Base-by-base conservation (phyloP, 1,139 yeast species). In the Chernovozyma aurita region DNA sequence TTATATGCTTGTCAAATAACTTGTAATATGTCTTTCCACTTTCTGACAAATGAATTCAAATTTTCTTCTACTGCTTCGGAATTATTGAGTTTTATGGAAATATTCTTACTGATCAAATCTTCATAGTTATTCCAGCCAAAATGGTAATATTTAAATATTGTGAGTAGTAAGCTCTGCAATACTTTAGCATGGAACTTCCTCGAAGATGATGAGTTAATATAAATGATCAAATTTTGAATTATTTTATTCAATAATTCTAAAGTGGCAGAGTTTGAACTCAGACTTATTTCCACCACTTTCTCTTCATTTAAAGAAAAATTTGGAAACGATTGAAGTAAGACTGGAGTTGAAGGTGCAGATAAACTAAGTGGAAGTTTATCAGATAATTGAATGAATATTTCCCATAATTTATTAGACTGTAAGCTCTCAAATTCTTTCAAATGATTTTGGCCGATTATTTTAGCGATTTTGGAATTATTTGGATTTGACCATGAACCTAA, bases 281-380 rank as follows among this genome's bases (percentile, higher is more conserved):
- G 6, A 18, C 13, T 13, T 7, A 13, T 26, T 27, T 40, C 32
- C 12, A 33, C 21, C n/a, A 35, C 31, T 13, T 16, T 26, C 8
- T 26, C 28, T 25, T 18, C 7, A 41, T 36, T 4, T 39, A 15
- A 20, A 34, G 21, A 20, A 12, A 20, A 25, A 15, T 3, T 33
- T 18, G 36, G 21, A 21, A 34, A 34, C 17, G 37, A 34, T 20
- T 34, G 35, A 15, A 31, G 14, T 4, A 24, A 15, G 9, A 67
- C 52, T 16, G 75, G 74, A 6, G 74, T 68, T 1, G 69, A 56
- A 4, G 74, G 73, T 6, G 75, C 74, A 14, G 71, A 63, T 34
- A 68, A 53, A 48, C 73, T 65, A 42, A 69, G 56, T 1, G 74
- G 74, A 32, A 66, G 52, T 38, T 57, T 58, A 48, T 69, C 75